A percentile compares a stretch with the other conserved stretches of the same genome.
phyloP scores from a whole-genome alignment of 257 asterid genomes.

The Thymus mandschuricus region DNA sequence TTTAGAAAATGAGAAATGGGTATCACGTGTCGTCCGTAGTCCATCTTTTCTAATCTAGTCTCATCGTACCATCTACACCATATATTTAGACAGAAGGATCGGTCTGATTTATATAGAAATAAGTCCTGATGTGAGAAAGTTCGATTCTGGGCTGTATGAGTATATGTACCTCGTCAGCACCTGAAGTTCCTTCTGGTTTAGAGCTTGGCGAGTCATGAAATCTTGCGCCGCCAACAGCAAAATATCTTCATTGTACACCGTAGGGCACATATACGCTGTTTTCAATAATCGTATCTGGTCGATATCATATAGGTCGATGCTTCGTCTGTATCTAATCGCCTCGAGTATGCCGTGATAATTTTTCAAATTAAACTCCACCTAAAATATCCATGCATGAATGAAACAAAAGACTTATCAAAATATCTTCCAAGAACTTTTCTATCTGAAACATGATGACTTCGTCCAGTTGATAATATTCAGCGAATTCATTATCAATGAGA shows the following conservation, averaged over 20 bases:
- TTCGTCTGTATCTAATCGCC: conserved; percentile 16
- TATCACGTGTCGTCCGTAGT: conserved; percentile 17
- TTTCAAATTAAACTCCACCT: neutral
- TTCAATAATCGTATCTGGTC: conserved; percentile 25
- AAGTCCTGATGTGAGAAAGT: too few relatives aligned
- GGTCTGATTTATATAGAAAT: too few relatives aligned
- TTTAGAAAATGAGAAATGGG: conserved; percentile 22
- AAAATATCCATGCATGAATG: too few relatives aligned
- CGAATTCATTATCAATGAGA: too few relatives aligned
- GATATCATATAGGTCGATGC: conserved; percentile 31
- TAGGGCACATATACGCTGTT: conserved; percentile 38
- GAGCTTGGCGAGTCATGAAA: conserved; percentile 30
- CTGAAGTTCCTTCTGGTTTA: conserved; percentile 32
- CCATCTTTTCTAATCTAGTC: conserved; percentile 25
- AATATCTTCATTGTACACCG: conserved; percentile 27
- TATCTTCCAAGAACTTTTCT: too few relatives aligned
- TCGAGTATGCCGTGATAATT: neutral
- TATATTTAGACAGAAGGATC: too few relatives aligned
- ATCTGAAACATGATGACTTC: too few relatives aligned
- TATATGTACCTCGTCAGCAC: conserved; percentile 29
- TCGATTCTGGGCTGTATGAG: too few relatives aligned
- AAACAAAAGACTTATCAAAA: too few relatives aligned
- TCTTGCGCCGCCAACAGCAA: conserved; percentile 18
- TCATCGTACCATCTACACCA: conserved; percentile 37
- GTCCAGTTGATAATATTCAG: too few relatives aligned